Evolutionary conservation across 192 early-diverging fungal species (phyloP).

Genomic region (Coemansia pectinata): DNA sequence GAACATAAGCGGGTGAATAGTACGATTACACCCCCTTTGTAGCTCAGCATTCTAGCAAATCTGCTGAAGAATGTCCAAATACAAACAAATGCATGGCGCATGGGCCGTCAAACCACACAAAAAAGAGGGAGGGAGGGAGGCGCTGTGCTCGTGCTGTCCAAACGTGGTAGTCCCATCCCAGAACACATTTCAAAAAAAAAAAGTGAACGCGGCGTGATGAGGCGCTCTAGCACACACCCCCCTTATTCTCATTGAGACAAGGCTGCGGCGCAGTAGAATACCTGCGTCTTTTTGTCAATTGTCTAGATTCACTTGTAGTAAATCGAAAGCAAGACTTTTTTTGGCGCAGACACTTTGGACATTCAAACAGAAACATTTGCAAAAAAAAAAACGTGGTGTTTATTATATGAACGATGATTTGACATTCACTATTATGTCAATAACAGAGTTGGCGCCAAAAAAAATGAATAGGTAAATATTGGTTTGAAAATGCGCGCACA

Average conservation of each 20-base stretch:
- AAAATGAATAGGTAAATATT: not conserved
- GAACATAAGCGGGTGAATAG: not conserved
- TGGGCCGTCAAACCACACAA: not conserved
- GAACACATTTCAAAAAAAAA: not conserved
- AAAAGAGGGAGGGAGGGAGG: slow-evolving; percentile 2
- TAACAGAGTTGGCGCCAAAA: not conserved
- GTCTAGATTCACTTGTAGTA: not conserved
- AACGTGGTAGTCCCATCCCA: not conserved
- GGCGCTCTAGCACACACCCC: not conserved
- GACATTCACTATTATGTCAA: no score
- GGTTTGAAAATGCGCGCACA: not conserved
- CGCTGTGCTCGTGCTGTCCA: not conserved
- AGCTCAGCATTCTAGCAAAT: not conserved
- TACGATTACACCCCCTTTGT: slow-evolving; percentile 3
- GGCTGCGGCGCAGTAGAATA: not conserved
- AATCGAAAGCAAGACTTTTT: not conserved
- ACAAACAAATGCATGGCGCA: not conserved
- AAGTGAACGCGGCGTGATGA: not conserved
- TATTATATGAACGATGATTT: not conserved
- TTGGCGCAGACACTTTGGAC: not conserved
- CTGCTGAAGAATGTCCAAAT: not conserved
- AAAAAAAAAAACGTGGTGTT: not conserved
- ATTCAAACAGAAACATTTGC: not conserved
- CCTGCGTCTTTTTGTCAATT: not conserved
- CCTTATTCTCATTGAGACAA: not conserved